A percentile compares a stretch with the other conserved stretches of the same genome.
Conservation (phyloP, 192 early-diverging fungal species). For the Linderina pennispora region DNA sequence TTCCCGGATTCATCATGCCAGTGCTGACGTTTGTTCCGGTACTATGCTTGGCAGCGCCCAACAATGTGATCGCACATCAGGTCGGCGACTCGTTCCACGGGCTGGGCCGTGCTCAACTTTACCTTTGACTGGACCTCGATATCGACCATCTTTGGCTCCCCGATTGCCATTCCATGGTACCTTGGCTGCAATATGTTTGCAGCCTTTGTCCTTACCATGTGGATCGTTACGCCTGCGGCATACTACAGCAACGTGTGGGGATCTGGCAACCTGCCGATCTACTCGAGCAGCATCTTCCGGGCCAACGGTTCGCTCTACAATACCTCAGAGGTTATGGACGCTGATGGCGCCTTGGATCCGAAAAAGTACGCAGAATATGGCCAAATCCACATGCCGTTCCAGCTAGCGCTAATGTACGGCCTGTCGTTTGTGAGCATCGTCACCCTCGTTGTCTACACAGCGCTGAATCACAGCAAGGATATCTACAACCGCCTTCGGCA, state of each 20-base stretch:
- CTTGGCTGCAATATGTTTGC: constrained; percentile 42
- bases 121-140: constrained; percentile 43
- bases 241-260: constrained; percentile 38
- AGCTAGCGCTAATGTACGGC: constrained; percentile 50
- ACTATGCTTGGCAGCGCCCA: constrained; percentile 35
- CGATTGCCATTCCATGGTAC: constrained; percentile 43
- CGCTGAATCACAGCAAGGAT: constrained; percentile 57
- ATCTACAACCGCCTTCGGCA: constrained; percentile 44
- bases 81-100: constrained; percentile 44
- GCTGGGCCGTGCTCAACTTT: constrained; percentile 46
- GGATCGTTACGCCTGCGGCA: constrained; percentile 29
- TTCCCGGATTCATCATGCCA: constrained; percentile 49
- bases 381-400: constrained; percentile 35
- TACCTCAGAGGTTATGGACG: background rate
- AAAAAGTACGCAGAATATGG: constrained; percentile 14
- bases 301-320: background rate
- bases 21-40: constrained; percentile 35
- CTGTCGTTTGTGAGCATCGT: constrained; percentile 52
- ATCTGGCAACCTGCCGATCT: constrained; percentile 30
- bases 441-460: constrained; percentile 53
- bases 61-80: constrained; percentile 23
- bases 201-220: constrained; percentile 44
- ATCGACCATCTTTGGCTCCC: constrained; percentile 21
- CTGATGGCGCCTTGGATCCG: constrained; percentile 22
- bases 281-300: constrained; percentile 1